These are phyloP conservation scores for Cryomyces antarcticus DNA, from an alignment of 495 filamentous ascomycete species.

Conservation along the genomic window DNA sequence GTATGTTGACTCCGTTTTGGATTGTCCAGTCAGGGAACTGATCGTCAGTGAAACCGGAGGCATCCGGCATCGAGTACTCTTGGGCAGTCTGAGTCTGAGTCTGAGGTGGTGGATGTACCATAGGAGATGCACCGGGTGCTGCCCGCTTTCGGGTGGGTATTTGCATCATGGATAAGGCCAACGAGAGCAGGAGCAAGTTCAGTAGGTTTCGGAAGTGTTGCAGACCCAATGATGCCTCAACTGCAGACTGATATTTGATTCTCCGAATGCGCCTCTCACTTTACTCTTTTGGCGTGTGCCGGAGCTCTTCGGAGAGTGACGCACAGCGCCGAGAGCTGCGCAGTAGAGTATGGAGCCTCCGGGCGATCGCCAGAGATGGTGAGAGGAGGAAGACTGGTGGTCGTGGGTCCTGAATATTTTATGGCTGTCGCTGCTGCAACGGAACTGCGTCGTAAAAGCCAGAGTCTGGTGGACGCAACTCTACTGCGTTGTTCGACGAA, in stretches of 20 bases:
- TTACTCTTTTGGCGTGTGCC: too few species aligned
- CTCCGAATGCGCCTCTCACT: too few species aligned
- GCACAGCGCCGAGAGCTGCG: too few species aligned
- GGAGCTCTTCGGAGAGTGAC: neutral
- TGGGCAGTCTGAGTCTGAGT: too few species aligned
- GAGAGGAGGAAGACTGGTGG: too few species aligned
- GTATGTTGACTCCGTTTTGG: slow-evolving; percentile 1
- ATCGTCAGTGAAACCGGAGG: neutral
- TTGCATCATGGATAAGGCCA: slow-evolving; percentile 2
- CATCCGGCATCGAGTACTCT: neutral
- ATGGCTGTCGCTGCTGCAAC: neutral
- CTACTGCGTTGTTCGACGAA: neutral
- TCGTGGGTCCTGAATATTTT: neutral
- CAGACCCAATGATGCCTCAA: neutral
- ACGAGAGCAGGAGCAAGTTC: neutral
- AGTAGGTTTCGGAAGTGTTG: neutral
- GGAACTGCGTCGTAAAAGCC: neutral
- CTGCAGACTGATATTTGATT: neutral
- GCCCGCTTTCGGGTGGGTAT: slow-evolving; percentile 42
- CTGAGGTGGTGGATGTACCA: slow-evolving; percentile 10
- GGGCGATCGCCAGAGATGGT: too few species aligned
- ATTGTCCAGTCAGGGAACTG: slow-evolving; percentile 1
- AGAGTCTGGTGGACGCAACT: neutral
- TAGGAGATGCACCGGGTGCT: slow-evolving; percentile 47
- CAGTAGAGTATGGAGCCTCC: too few species aligned